A percentile compares a stretch with the other conserved stretches of the same genome.
phyloP scores from a whole-genome alignment of 257 asterid genomes.

The Solanum chiquidenum region DNA sequence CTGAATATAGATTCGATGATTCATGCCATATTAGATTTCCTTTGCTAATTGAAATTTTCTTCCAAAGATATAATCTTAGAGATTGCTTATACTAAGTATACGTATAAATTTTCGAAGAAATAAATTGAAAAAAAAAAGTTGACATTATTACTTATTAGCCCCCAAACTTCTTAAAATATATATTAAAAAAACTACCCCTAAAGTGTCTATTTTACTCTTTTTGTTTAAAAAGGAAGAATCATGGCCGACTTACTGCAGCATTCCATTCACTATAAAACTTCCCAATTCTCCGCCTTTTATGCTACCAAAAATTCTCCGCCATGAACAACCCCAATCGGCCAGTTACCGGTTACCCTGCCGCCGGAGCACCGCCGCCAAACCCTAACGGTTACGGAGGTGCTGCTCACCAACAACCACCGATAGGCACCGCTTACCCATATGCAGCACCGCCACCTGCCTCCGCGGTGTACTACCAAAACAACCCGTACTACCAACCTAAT shows the following conservation, averaged over 20 bases:
- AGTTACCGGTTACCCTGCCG: slow-evolving; percentile 73
- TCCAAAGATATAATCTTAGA: not conserved
- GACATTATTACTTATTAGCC: not conserved
- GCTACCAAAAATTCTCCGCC: not conserved
- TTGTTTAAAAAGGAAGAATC: not conserved
- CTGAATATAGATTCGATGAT: not conserved
- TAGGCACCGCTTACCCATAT: slow-evolving; percentile 51
- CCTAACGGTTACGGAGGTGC: slow-evolving; percentile 26
- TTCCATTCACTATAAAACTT: not conserved
- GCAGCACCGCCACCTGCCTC: slow-evolving; percentile 33
- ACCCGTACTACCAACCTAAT: slow-evolving; percentile 29
- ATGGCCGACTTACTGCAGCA: not conserved
- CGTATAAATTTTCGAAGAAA: not conserved
- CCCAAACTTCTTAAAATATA: not conserved
- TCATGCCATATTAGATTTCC: not conserved
- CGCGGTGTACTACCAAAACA: slow-evolving; percentile 19
- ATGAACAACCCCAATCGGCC: slow-evolving; percentile 63
- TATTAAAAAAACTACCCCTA: not conserved
- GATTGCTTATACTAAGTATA: not conserved
- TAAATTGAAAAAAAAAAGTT: not conserved
- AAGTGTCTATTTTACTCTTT: not conserved
- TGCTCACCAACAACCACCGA: slow-evolving; percentile 14
- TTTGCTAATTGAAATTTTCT: not conserved
- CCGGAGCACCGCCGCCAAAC: slow-evolving; percentile 3
- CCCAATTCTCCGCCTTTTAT: not conserved